Evolutionary conservation across 495 filamentous ascomycete genomes (phyloP), one percentile per base, ranked within the genome.

Genomic region (Rostrohypoxylon terebratum): DNA sequence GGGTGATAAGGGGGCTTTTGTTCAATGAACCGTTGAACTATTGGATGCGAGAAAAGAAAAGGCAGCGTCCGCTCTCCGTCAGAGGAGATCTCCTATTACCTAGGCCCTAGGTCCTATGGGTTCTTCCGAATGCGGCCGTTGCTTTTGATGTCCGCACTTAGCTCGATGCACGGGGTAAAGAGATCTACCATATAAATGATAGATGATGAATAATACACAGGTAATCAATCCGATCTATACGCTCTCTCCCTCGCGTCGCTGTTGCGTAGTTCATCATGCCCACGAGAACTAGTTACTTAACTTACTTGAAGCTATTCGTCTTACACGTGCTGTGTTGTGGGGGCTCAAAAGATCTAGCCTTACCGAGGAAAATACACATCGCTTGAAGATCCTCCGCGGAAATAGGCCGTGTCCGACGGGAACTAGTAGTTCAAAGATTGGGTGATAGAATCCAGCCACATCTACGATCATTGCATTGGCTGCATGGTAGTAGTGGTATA

Each of bases 301-400:
- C 36, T 34, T 14, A 57, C 63, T 55, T 23, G 55, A n/a, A 64
- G 18, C 25, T 71, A 20, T 59, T 55, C 45, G 33, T 65, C 36
- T 54, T 65, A 61, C 68, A 71, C 57, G 61, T 60, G 66, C 66
- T 47, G 54, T 31, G 59, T 48, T 71, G 61, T 71, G 68, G 63
- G 50, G 45, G 50, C 47, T 59, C 7, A 53, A 72, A 59, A 72
- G 63, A 72, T 72, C 69, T 62, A 60, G 63, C 63, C 69, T 66
- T 63, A 63, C 50, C 45, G 36, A 57, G 9, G 38, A 62, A 57
- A 51, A 62, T 57, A 50, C 51, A 63, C 59, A 48, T 59, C 55
- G 66, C 42, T 68, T 44, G 16, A 38, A 63, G 14, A 44, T 31
- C 48, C 38, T 42, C 51, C 6, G 38, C 66, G 50, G 66, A 69